Percentiles rank a stretch among this genome's conserved stretches.
phyloP scores from a whole-genome alignment of 179 eudicot genomes.

The Kewa caespitosa region DNA sequence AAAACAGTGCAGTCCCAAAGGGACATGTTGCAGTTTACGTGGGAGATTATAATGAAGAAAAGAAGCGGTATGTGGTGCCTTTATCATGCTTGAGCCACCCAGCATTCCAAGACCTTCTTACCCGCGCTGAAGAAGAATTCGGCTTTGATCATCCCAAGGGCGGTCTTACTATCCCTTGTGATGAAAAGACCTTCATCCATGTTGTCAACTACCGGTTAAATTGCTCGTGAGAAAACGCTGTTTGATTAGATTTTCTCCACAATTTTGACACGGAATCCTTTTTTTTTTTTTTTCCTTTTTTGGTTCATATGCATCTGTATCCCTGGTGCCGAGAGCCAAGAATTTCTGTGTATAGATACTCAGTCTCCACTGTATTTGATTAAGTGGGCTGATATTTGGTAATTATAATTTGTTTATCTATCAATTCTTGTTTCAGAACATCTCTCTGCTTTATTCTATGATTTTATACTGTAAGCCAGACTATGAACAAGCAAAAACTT shows the following conservation, averaged over 20 bases:
- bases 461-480: neutral
- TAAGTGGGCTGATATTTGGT: slow-evolving; percentile 10
- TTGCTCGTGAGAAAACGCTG: slow-evolving; percentile 9
- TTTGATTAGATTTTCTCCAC: slow-evolving; percentile 1
- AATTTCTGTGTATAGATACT: slow-evolving; percentile 20
- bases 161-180: slow-evolving; percentile 38
- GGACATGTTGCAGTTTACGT: slow-evolving; percentile 49
- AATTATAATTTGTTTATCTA: no score
- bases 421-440: neutral
- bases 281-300: slow-evolving; percentile 1
- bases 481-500: neutral
- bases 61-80: slow-evolving; percentile 48
- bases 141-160: slow-evolving; percentile 43
- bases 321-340: neutral
- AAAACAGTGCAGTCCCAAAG: slow-evolving; percentile 38
- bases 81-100: slow-evolving; percentile 45
- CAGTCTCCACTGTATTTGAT: slow-evolving; percentile 23
- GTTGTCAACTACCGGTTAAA: slow-evolving; percentile 19
- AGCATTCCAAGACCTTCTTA: slow-evolving; percentile 36
- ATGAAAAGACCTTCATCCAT: slow-evolving; percentile 28
- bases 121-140: slow-evolving; percentile 37
- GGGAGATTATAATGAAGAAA: slow-evolving; percentile 35
- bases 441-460: neutral
- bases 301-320: neutral
- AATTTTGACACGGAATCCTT: slow-evolving; percentile 8